Conservation (phyloP, 140 eudicot genomes). For the Senecio squalidus region DNA sequence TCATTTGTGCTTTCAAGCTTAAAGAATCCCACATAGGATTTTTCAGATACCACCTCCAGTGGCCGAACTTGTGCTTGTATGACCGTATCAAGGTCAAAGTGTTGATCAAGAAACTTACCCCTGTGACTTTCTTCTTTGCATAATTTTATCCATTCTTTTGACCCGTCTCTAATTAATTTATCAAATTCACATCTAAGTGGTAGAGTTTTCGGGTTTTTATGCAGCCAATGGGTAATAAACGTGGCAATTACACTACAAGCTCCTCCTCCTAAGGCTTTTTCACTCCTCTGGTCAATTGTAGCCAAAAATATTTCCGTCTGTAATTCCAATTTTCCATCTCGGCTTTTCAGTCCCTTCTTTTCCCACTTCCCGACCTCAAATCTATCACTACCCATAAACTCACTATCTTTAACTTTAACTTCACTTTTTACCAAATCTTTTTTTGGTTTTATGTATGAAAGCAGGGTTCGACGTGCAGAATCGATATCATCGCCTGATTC, state of each 20-base stretch:
- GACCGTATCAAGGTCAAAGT: slow-evolving; percentile 63
- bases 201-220: slow-evolving; percentile 30
- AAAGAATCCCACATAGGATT: slow-evolving; percentile 51
- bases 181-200: slow-evolving; percentile 48
- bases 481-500: slow-evolving; percentile 57
- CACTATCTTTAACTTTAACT: slow-evolving; percentile 7
- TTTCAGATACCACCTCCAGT: slow-evolving; percentile 40
- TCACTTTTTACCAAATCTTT: slow-evolving; percentile 13
- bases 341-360: slow-evolving; percentile 33
- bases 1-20: slow-evolving; percentile 36
- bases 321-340: slow-evolving; percentile 49
- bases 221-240: slow-evolving; percentile 49
- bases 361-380: slow-evolving; percentile 66
- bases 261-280: slow-evolving; percentile 57
- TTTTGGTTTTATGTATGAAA: slow-evolving; percentile 26
- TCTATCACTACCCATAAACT: slow-evolving; percentile 33
- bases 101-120: slow-evolving; percentile 45
- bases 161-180: slow-evolving; percentile 50
- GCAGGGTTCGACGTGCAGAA: slow-evolving; percentile 36
- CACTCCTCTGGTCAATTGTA: slow-evolving; percentile 57
- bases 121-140: slow-evolving; percentile 38
- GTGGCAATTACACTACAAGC: slow-evolving; percentile 54
- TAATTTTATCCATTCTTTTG: slow-evolving; percentile 47
- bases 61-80: slow-evolving; percentile 48
- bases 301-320: slow-evolving; percentile 47